Evolutionary conservation across 306 rosid species (phyloP).

Genomic region (Hippophae rhamnoides): DNA sequence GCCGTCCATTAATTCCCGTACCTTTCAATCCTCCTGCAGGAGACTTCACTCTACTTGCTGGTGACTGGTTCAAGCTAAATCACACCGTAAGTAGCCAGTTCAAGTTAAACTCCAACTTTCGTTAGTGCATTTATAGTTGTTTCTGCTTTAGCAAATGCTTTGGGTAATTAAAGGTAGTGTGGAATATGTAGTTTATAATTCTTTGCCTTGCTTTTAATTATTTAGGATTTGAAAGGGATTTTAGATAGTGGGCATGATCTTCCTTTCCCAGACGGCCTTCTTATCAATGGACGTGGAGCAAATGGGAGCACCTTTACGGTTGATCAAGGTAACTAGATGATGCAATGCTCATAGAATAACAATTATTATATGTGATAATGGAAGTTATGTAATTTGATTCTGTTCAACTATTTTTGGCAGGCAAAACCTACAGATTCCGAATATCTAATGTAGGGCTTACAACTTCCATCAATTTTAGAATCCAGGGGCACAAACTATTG

Average conservation of each 20-base stretch:
- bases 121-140: neutral
- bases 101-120: neutral
- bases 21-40: constrained; percentile 76
- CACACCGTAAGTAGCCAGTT: constrained; percentile 53
- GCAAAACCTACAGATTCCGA: constrained; percentile 68
- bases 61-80: constrained; percentile 72
- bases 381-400: constrained; percentile 1
- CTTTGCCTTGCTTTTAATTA: neutral
- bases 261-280: constrained; percentile 79
- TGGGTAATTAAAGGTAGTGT: neutral
- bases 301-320: constrained; percentile 46
- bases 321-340: constrained; percentile 51
- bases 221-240: constrained; percentile 68
- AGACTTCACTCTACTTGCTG: constrained; percentile 65
- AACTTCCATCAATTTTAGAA: constrained; percentile 69
- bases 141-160: neutral
- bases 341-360: neutral
- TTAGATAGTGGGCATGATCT: constrained; percentile 69
- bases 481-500: constrained; percentile 71
- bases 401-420: constrained; percentile 31
- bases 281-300: constrained; percentile 69
- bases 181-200: neutral
- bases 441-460: constrained; percentile 77
- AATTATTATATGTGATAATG: constrained; percentile 6
- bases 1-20: constrained; percentile 66